phyloP scores from a whole-genome alignment of 2,329 filamentous ascomycete species.

The Neoscytalidium dimidiatum region DNA sequence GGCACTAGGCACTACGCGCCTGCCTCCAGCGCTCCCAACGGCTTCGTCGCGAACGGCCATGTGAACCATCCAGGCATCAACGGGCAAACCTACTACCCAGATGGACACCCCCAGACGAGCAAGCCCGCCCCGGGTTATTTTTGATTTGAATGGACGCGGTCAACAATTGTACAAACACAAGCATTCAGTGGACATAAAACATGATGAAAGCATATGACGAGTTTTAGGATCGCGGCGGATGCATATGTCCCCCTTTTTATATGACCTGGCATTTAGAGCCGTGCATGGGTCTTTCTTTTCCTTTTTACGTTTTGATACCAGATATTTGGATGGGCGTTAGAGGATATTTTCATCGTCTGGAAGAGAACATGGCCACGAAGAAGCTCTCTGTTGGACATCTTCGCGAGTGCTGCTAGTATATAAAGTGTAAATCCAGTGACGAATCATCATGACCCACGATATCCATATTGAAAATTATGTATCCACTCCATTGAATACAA shows the following conservation, averaged over 20 bases:
- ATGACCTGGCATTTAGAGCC: not conserved
- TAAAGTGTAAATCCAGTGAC: not conserved
- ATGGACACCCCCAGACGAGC: slow-evolving; percentile 10
- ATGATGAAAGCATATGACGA: not conserved
- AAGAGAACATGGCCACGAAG: not conserved
- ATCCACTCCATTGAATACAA: no score
- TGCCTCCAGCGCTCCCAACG: not conserved
- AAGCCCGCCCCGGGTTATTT: slow-evolving; percentile 6
- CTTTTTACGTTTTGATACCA: slow-evolving; percentile 2
- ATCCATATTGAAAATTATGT: no score
- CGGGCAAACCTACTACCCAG: slow-evolving; percentile 18
- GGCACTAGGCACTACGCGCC: slow-evolving; percentile 8
- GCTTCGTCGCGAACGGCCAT: not conserved
- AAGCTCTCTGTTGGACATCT: not conserved
- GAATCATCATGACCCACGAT: no score
- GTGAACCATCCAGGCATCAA: slow-evolving; percentile 5
- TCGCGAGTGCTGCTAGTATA: not conserved
- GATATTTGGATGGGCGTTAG: not conserved
- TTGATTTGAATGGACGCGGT: not conserved
- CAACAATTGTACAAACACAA: not conserved
- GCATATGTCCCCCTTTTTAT: not conserved
- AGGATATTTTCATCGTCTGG: not conserved
- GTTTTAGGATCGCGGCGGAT: not conserved
- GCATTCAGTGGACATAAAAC: not conserved
- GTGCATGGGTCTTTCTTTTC: not conserved